Base-by-base conservation (phyloP, 495 filamentous ascomycete genomes). In the Trichoderma orchidacearum region DNA sequence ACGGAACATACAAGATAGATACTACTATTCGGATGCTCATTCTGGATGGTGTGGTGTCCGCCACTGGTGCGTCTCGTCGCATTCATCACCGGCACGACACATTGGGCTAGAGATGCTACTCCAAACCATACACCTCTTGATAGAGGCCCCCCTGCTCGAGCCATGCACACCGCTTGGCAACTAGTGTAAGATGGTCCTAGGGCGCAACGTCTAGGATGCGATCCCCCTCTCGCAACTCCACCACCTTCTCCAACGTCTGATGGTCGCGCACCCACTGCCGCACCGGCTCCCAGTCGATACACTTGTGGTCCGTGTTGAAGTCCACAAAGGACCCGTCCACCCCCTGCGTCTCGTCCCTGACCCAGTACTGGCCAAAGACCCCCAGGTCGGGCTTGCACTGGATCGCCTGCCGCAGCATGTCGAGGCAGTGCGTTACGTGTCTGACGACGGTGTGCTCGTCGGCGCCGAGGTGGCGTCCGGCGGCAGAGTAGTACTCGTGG, bases 251-350 rank as follows among this genome's bases (percentile, higher is more conserved):
- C 4, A 45, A 18, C 36, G 36, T 45, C 36, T 45, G 36, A 45
- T 45, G 36, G 6, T n/a, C 5, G 5, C 23, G 36, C 17, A 45
- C 36, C 36, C 36, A 45, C 36, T 45, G n/a, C 23, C 36, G 15
- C 15, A 58, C 27, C 25, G 30, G 45, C 3, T 48, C 45, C 18
- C 50, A 58, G 45, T 58, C 56, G 30, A 58, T 50, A 23, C 56
- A 58, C 45, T 52, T 58, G 17, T 52, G 36, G 41, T 32, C 25
- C n/a, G 51, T 48, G 13, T 58, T 50, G 29, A 58, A 58, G 38
- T 71, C 69, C 30, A 68, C 65, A 38, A 58, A 71, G 8, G 66
- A 64, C 25, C 31, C 15, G 1, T 55, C 23, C 17, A 63, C 59
- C n/a, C 50, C 60, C 45, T 64, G 36, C 15, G 13, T 18, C 36